A percentile compares a stretch with the other conserved stretches of the same genome.
These are phyloP conservation scores for Melocanna baccifera DNA, from an alignment of 176 grass and related monocot species.

Conservation along the genomic window DNA sequence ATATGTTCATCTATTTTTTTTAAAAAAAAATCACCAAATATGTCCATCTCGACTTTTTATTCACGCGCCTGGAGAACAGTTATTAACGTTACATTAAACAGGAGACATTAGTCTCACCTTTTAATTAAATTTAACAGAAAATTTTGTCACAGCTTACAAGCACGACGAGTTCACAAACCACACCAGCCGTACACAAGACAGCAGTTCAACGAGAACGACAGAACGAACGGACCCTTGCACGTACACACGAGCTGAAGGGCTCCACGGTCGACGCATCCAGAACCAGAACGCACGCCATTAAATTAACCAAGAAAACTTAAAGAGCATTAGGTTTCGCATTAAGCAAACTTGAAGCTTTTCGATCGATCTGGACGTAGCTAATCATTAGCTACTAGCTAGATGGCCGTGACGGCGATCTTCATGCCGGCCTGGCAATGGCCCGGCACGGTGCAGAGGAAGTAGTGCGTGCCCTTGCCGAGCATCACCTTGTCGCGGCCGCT, in stretches of 20 bases:
- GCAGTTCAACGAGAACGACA: background rate
- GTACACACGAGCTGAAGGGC: too few relatives aligned
- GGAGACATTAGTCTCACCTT: background rate
- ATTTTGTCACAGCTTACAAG: background rate
- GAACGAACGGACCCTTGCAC: background rate
- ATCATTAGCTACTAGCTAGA: background rate
- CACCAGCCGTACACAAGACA: background rate
- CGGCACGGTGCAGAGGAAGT: conserved; percentile 48
- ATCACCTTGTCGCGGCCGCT: conserved; percentile 47
- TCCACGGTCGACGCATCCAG: background rate
- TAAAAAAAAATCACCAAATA: too few relatives aligned
- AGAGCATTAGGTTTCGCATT: background rate
- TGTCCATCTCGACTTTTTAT: background rate
- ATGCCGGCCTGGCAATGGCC: conserved; percentile 49
- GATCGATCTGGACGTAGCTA: background rate
- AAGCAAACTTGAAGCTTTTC: background rate
- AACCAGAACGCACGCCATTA: background rate
- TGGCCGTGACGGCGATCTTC: conserved; percentile 47
- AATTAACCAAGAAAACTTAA: background rate
- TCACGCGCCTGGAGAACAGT: background rate
- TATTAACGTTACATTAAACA: background rate
- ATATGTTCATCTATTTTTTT: background rate
- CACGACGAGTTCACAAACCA: background rate
- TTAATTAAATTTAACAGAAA: background rate
- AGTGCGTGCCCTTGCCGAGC: conserved; percentile 40